Evolutionary conservation across 768 basidiomycete genomes (phyloP), one percentile per base, ranked within the genome.

Genomic region (Nevesoporus exiguus): DNA sequence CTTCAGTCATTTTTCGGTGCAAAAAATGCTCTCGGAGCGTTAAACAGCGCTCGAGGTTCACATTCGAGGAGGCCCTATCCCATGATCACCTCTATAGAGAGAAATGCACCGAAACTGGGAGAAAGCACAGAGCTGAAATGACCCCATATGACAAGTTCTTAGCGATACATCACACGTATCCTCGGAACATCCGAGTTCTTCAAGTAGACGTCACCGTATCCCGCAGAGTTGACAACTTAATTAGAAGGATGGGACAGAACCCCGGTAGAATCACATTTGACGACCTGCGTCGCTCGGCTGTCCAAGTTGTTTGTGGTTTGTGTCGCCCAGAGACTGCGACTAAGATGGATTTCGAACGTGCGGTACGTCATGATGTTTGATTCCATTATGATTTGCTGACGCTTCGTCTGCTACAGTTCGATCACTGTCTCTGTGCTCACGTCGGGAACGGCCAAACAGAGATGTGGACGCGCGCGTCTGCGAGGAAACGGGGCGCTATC

Each of bases 1-100:
- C 34, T 17, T 52, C 27, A 15, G 56, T 62, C 7, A 46, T 62
- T 33, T 59, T 62, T 33, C 39, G 27, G 22, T 61, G 61, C 34
- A 54, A 24, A 25, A 9, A 7, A 29, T 58, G 60, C 19, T 10
- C 22, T 19, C 24, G 39, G 25, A 14, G 44, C n/a, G 7, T 21
- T 6, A 21, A n/a, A 7, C n/a, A 1, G 24, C 13, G 3, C 22
- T 5, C n/a, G 17, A 41, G 55, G 29, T 25, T 54, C 1, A 5
- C 7, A 33, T 58, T 58, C 17, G 55, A 59, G 10, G 5, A 54
- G 7, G 52, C 49, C 17, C 29, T 62, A 7, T 53, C 37, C 3
- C 60, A 61, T 29, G 8, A 1, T 0, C 51, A 62, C 37, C 60
- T 61, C 4, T 48, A 58, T 17, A 37, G 21, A 36, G 14, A 15